Evolutionary conservation across 1,284 basidiomycete genomes (phyloP).

Genomic region (Cryptococcus hybrid): DNA sequence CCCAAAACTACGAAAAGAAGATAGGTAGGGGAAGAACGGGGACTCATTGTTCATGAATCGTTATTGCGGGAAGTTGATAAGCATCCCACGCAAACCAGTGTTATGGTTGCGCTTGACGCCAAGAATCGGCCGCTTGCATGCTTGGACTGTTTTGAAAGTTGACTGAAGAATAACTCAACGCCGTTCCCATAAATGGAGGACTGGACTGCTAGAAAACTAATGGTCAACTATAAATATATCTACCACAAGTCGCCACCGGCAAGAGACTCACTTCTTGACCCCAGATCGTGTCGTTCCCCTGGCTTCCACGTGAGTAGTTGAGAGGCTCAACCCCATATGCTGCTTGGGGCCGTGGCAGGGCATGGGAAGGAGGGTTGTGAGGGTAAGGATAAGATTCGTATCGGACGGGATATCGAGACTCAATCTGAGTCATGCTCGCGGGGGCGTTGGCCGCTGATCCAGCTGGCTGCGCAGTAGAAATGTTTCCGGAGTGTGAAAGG

Average conservation of each 20-base stretch:
- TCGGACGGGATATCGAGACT: slow-evolving; percentile 26
- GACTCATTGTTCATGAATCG: not conserved
- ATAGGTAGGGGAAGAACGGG: not conserved
- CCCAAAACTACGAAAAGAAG: not conserved
- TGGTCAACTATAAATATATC: not conserved
- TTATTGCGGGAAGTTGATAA: too few relatives aligned
- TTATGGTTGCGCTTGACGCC: slow-evolving; percentile 10
- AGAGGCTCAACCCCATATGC: slow-evolving; percentile 14
- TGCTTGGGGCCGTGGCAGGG: slow-evolving; percentile 11
- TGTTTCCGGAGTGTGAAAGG: slow-evolving; percentile 13
- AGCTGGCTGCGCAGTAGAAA: not conserved
- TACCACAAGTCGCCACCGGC: not conserved
- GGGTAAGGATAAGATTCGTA: slow-evolving; percentile 35
- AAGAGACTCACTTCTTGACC: not conserved
- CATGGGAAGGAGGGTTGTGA: slow-evolving; percentile 13
- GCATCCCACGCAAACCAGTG: not conserved
- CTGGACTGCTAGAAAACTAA: not conserved
- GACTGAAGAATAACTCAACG: not conserved
- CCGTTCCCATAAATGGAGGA: not conserved
- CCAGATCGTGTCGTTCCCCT: slow-evolving; percentile 14
- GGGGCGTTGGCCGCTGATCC: not conserved
- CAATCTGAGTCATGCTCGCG: slow-evolving; percentile 6
- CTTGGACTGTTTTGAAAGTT: slow-evolving; percentile 8
- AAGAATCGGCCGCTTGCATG: slow-evolving; percentile 6
- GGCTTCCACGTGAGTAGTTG: slow-evolving; percentile 6